Conservation (phyloP, 192 early-diverging fungal species). For the Umbelopsis vinacea region DNA sequence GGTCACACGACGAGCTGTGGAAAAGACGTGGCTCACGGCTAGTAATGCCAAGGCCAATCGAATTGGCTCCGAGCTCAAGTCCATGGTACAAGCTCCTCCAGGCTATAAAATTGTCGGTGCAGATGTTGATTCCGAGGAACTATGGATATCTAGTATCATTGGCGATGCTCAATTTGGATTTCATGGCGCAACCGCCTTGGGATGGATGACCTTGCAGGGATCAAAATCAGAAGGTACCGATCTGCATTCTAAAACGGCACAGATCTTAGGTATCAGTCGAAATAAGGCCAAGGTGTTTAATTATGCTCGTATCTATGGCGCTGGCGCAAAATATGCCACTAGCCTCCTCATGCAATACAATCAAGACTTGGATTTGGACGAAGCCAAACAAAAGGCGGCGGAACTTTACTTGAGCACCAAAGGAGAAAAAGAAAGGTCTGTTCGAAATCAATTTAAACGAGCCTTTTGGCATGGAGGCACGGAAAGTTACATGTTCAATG, state of each 20-base stretch:
- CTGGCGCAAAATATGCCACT: constrained; percentile 82
- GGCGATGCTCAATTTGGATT: constrained; percentile 93
- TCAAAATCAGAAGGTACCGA: constrained; percentile 88
- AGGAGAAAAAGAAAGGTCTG: constrained; percentile 59
- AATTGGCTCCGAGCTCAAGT: constrained; percentile 94
- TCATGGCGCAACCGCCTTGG: constrained; percentile 91
- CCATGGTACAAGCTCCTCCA: constrained; percentile 79
- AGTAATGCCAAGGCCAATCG: constrained; percentile 88
- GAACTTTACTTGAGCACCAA: constrained; percentile 85
- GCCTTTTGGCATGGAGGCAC: constrained; percentile 87
- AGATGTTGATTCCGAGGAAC: constrained; percentile 95
- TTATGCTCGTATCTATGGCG: constrained; percentile 95
- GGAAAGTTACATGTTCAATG: constrained; percentile 96
- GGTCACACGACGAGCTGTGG: constrained; percentile 90
- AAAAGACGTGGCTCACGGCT: constrained; percentile 95
- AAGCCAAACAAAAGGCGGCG: constrained; percentile 67
- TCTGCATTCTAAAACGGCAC: constrained; percentile 90
- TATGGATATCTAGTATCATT: constrained; percentile 95
- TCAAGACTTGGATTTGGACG: constrained; percentile 65
- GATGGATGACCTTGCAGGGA: constrained; percentile 98
- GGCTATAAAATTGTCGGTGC: constrained; percentile 93
- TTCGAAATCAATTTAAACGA: constrained; percentile 29
- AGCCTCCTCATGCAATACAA: constrained; percentile 81
- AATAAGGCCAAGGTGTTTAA: constrained; percentile 96
- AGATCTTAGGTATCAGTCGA: constrained; percentile 84